Percentiles rank a stretch among this genome's conserved stretches.
phyloP scores from a whole-genome alignment of 164 flowering plant genomes.

The Warburgia ugandensis region DNA sequence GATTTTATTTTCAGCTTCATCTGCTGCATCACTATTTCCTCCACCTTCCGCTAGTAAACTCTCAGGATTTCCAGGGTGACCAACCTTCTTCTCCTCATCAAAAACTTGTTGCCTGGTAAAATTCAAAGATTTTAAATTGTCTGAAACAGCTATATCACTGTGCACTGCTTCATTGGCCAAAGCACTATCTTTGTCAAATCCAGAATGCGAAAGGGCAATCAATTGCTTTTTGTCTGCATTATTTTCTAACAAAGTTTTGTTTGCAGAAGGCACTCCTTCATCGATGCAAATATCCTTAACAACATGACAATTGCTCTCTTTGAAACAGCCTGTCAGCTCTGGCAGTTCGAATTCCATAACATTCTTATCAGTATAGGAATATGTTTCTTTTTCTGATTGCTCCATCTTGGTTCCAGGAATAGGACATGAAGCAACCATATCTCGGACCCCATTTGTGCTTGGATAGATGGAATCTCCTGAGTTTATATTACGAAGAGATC shows the following conservation, averaged over 20 bases:
- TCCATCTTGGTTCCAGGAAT: conserved; percentile 10
- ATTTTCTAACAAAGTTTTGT: conserved; percentile 29
- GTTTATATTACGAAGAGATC: conserved; percentile 12
- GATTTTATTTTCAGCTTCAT: background rate
- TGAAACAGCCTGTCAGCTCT: conserved; percentile 33
- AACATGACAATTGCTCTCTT: conserved; percentile 29
- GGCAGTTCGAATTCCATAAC: conserved; percentile 38
- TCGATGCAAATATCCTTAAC: conserved; percentile 62
- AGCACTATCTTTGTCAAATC: conserved; percentile 15
- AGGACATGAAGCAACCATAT: conserved; percentile 4
- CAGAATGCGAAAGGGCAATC: conserved; percentile 13
- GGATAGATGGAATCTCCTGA: conserved; percentile 15
- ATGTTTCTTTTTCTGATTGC: conserved; percentile 22
- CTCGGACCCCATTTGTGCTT: conserved; percentile 10
- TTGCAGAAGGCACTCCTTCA: conserved; percentile 40
- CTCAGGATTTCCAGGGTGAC: background rate
- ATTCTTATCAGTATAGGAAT: conserved; percentile 37
- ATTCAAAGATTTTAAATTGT: background rate
- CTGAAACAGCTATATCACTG: background rate
- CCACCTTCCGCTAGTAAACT: background rate
- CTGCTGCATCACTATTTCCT: background rate
- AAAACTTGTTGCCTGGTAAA: background rate
- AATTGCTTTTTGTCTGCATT: conserved; percentile 12
- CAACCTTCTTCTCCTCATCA: conserved; percentile 2
- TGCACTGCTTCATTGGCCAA: conserved; percentile 13